Evolutionary conservation across 2,329 filamentous ascomycete species (phyloP).

Genomic region (Atkinsonella texensis): DNA sequence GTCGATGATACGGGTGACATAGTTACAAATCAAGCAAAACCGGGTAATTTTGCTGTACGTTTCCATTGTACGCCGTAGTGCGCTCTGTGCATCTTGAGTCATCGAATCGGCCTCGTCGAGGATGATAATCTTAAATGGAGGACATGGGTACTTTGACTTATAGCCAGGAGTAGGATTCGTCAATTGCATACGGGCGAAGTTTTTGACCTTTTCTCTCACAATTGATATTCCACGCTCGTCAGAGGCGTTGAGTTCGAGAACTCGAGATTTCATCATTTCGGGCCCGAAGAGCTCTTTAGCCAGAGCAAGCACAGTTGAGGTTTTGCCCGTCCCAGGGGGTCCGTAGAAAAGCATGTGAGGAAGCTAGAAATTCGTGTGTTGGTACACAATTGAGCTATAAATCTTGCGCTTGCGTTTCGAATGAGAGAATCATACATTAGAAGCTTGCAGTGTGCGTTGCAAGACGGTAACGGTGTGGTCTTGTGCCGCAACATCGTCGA

Average conservation of each 20-base stretch:
- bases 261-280: slow-evolving; percentile 80
- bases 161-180: slow-evolving; percentile 65
- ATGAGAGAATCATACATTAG: slow-evolving; percentile 51
- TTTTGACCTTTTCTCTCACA: slow-evolving; percentile 94
- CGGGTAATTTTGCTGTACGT: slow-evolving; percentile 93
- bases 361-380: slow-evolving; percentile 34
- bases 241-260: slow-evolving; percentile 98
- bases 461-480: slow-evolving; percentile 93
- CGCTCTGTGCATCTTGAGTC: slow-evolving; percentile 95
- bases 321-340: slow-evolving; percentile 94
- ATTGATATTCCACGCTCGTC: slow-evolving; percentile 97
- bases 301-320: slow-evolving; percentile 90
- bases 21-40: slow-evolving; percentile 97
- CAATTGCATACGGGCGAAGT: slow-evolving; percentile 92
- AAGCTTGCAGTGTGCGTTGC: slow-evolving; percentile 83
- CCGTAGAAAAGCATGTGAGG: slow-evolving; percentile 99
- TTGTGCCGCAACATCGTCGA: slow-evolving; percentile 92
- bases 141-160: slow-evolving; percentile 70
- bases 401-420: neutral
- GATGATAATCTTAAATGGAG: slow-evolving; percentile 97
- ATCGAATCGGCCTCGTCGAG: slow-evolving; percentile 97
- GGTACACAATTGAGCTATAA: neutral
- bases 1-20: slow-evolving; percentile 96
- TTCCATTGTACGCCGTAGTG: slow-evolving; percentile 92
- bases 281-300: slow-evolving; percentile 97